A percentile compares a stretch with the other conserved stretches of the same genome.
These are phyloP conservation scores for Coemansia sp. DNA, from an alignment of 192 early-diverging fungal genomes.

Conservation along the genomic window DNA sequence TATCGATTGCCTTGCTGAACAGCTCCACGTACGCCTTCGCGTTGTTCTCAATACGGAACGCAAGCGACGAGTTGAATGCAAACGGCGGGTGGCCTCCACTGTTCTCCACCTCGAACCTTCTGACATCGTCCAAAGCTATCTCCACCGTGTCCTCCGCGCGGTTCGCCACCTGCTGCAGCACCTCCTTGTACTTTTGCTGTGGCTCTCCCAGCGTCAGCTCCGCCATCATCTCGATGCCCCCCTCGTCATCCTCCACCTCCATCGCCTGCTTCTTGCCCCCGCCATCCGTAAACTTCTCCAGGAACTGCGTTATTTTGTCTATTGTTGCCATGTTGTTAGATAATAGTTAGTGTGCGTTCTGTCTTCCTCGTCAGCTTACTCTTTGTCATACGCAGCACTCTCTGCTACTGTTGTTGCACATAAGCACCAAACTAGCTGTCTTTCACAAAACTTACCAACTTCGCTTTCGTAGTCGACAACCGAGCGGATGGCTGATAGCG, in stretches of 20 bases:
- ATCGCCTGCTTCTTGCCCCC: conserved; percentile 34
- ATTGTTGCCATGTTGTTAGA: neutral
- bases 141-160: conserved; percentile 61
- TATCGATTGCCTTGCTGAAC: conserved; percentile 75
- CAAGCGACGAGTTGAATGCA: conserved; percentile 47
- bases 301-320: conserved; percentile 39
- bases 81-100: conserved; percentile 30
- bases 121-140: conserved; percentile 70
- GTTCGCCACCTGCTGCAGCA: conserved; percentile 66
- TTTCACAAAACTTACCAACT: conserved; percentile 23
- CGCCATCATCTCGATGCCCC: conserved; percentile 12
- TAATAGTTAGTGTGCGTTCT: neutral
- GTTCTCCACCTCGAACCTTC: conserved; percentile 48
- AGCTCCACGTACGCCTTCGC: conserved; percentile 83
- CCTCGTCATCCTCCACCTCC: conserved; percentile 10
- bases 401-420: too few relatives aligned
- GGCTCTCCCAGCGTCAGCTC: conserved; percentile 22
- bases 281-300: conserved; percentile 32
- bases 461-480: conserved; percentile 49
- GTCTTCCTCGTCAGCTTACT: too few relatives aligned
- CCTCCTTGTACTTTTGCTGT: conserved; percentile 48
- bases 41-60: conserved; percentile 76
- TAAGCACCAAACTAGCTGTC: too few relatives aligned
- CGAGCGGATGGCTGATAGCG: conserved; percentile 45
- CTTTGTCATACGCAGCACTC: too few relatives aligned